Conservation (phyloP, 176 grass and related monocot genomes). For the Cocos nucifera region DNA sequence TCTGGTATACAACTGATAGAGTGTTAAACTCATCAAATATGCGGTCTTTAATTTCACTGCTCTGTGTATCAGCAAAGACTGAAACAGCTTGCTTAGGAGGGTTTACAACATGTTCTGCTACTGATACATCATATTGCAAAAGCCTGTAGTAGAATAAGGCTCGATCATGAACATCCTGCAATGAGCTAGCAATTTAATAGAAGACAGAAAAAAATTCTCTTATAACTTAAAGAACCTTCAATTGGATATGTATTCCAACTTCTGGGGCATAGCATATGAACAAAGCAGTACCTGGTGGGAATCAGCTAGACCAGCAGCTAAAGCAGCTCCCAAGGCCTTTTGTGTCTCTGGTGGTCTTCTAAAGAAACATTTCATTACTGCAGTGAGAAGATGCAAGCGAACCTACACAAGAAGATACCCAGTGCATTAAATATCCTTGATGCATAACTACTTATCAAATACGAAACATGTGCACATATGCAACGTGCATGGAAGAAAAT, state of each 20-base stretch:
- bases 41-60: slow-evolving; percentile 90
- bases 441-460: too few relatives aligned
- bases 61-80: slow-evolving; percentile 95
- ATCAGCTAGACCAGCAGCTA: slow-evolving; percentile 80
- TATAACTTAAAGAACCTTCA: slow-evolving; percentile 4
- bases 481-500: too few relatives aligned
- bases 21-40: slow-evolving; percentile 99
- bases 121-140: slow-evolving; percentile 75
- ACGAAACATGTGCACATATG: too few relatives aligned
- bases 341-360: slow-evolving; percentile 91
- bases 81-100: slow-evolving; percentile 99
- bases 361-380: slow-evolving; percentile 97
- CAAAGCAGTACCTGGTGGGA: slow-evolving; percentile 59
- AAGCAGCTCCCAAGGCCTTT: slow-evolving; percentile 76
- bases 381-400: slow-evolving; percentile 89
- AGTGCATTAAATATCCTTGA: too few relatives aligned
- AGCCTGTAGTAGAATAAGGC: slow-evolving; percentile 98
- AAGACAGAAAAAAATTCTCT: not conserved
- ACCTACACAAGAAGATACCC: slow-evolving; percentile 49
- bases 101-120: slow-evolving; percentile 85
- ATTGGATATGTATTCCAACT: not conserved
- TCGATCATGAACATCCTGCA: slow-evolving; percentile 95
- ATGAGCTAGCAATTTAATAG: slow-evolving; percentile 13
- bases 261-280: not conserved
- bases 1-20: slow-evolving; percentile 88